A percentile compares a stretch with the other conserved stretches of the same genome.
These are phyloP conservation scores for Tylopilus intermedius DNA, from an alignment of 768 basidiomycete species.

Conservation along the genomic window DNA sequence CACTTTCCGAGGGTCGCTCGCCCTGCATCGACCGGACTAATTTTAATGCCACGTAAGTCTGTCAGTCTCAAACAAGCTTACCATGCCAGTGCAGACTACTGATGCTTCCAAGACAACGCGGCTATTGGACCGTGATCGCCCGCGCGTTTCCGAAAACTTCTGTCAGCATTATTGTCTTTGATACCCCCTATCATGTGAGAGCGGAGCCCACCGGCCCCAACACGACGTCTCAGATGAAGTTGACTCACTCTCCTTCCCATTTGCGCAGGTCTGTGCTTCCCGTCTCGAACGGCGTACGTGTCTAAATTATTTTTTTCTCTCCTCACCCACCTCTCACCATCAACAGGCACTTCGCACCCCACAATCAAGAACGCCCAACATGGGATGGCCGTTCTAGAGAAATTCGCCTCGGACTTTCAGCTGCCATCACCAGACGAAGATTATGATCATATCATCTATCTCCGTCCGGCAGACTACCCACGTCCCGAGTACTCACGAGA, in stretches of 20 bases:
- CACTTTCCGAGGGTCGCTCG: slow-evolving; percentile 56
- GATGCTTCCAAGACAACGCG: slow-evolving; percentile 49
- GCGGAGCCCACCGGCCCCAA: slow-evolving; percentile 2
- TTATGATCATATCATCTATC: slow-evolving; percentile 51
- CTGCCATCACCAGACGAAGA: slow-evolving; percentile 57
- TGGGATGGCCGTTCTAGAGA: slow-evolving; percentile 56
- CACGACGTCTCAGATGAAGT: slow-evolving; percentile 1
- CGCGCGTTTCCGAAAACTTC: slow-evolving; percentile 56
- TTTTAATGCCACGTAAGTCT: slow-evolving; percentile 57
- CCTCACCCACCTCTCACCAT: slow-evolving; percentile 11
- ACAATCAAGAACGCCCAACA: slow-evolving; percentile 63
- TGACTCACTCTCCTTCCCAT: slow-evolving; percentile 12
- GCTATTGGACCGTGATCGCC: slow-evolving; percentile 72
- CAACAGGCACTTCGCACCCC: slow-evolving; percentile 64
- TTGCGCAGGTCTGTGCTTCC: slow-evolving; percentile 53
- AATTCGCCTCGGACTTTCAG: slow-evolving; percentile 59
- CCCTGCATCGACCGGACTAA: slow-evolving; percentile 79
- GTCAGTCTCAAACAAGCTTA: neutral
- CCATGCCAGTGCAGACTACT: neutral
- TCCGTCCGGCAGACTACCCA: slow-evolving; percentile 35
- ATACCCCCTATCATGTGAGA: slow-evolving; percentile 70
- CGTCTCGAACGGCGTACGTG: slow-evolving; percentile 57
- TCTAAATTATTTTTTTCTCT: slow-evolving; percentile 2
- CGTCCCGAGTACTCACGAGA: slow-evolving; percentile 45
- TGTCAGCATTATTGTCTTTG: slow-evolving; percentile 73